Percentiles rank a stretch among this genome's conserved stretches.
Conservation (phyloP, 441 rosid genomes). For the Croton laevigatus region DNA sequence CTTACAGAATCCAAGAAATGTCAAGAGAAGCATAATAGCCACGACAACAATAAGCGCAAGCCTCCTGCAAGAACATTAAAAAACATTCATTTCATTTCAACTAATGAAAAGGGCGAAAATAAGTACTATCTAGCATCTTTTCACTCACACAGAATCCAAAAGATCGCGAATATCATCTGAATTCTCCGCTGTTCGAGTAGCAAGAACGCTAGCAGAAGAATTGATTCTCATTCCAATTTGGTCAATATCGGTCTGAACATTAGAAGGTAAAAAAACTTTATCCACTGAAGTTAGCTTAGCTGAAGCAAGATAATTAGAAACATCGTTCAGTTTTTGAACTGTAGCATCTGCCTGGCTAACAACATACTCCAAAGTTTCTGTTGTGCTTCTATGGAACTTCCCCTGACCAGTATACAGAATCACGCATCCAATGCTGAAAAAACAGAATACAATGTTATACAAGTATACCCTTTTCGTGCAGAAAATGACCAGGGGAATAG, state of each 20-base stretch:
- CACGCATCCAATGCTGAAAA: conserved; percentile 69
- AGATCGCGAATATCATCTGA: conserved; percentile 54
- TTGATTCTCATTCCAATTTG: conserved; percentile 57
- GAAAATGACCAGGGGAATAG: background rate
- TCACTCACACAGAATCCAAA: conserved; percentile 64
- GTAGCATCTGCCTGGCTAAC: conserved; percentile 69
- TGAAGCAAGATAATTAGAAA: conserved; percentile 60
- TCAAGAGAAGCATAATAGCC: conserved; percentile 71
- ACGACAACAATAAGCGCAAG: conserved; percentile 57
- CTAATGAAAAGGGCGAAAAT: background rate
- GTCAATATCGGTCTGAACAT: conserved; percentile 77
- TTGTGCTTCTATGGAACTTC: conserved; percentile 61
- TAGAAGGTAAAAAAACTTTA: conserved; percentile 63
- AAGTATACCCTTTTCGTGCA: background rate
- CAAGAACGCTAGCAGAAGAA: conserved; percentile 53
- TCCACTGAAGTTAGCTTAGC: conserved; percentile 71
- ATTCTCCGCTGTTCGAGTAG: conserved; percentile 48
- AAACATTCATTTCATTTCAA: conserved; percentile 5
- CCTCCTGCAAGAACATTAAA: conserved; percentile 48
- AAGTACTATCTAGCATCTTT: background rate
- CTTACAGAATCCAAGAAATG: conserved; percentile 84
- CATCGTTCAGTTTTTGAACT: conserved; percentile 49
- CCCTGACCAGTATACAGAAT: conserved; percentile 76
- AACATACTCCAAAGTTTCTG: conserved; percentile 61
- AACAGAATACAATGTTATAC: conserved; percentile 7